These are phyloP conservation scores for Aureobasidium sp. DNA, from an alignment of 2,329 filamentous ascomycete genomes.

Conservation along the genomic window DNA sequence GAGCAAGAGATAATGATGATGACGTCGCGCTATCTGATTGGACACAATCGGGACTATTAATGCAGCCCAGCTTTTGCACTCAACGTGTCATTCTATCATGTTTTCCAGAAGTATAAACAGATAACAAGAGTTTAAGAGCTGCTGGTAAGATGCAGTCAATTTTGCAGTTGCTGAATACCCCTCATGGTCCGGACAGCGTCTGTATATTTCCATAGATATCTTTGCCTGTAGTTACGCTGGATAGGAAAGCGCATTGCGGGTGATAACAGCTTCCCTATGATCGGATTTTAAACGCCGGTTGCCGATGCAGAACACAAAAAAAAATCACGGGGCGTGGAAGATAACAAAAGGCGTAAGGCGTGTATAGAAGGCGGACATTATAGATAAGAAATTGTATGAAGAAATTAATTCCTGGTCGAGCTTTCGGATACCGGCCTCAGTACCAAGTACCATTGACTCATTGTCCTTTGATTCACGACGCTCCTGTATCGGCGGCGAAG, in stretches of 20 bases:
- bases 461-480: background rate
- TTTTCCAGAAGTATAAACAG: background rate
- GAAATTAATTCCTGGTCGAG: background rate
- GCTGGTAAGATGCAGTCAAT: too few relatives aligned
- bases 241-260: background rate
- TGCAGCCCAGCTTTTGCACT: background rate
- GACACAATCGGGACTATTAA: background rate
- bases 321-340: background rate
- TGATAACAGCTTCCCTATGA: background rate
- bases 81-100: background rate
- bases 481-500: conserved; percentile 7
- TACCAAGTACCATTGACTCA: conserved; percentile 9
- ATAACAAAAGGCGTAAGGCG: conserved; percentile 11
- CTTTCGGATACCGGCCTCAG: background rate
- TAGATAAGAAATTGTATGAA: background rate
- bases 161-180: too few relatives aligned
- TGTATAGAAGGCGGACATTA: background rate
- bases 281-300: background rate
- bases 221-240: background rate
- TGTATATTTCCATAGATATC: background rate
- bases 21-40: background rate
- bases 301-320: background rate
- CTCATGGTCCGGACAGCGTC: too few relatives aligned
- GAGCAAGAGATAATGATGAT: background rate
- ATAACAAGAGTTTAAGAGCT: background rate